Percentiles rank a stretch among this genome's conserved stretches.
phyloP scores from a whole-genome alignment of 148 eudicot genomes.

The Suaeda aralocaspica region DNA sequence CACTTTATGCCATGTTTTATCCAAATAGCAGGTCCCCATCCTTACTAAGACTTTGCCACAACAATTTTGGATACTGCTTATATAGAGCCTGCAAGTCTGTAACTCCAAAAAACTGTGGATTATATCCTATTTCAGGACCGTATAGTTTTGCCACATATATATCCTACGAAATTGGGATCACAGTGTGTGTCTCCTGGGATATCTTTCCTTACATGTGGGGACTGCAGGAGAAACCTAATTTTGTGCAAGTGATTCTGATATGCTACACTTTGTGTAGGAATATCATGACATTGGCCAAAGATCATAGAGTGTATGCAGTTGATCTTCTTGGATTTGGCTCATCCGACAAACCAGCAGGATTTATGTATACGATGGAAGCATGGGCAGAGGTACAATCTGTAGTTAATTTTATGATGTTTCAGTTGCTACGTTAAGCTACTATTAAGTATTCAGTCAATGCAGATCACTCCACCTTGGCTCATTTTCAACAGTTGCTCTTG shows the following conservation, averaged over 20 bases:
- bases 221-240: too few species aligned
- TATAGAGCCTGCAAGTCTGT: too few species aligned
- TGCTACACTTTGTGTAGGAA: slow-evolving; percentile 47
- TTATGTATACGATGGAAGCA: slow-evolving; percentile 71
- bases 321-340: slow-evolving; percentile 93
- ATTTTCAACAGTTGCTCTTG: slow-evolving; percentile 61
- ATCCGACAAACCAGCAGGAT: slow-evolving; percentile 83
- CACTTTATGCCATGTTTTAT: too few species aligned
- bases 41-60: too few species aligned
- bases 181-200: too few species aligned
- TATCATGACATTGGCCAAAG: slow-evolving; percentile 59
- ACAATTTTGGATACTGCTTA: too few species aligned
- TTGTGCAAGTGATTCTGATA: slow-evolving; percentile 3
- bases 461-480: slow-evolving; percentile 32
- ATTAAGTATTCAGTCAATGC: slow-evolving; percentile 32
- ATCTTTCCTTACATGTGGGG: too few species aligned
- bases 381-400: slow-evolving; percentile 65
- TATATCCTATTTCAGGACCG: too few species aligned
- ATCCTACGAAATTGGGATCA: too few species aligned
- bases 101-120: too few species aligned
- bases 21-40: too few species aligned
- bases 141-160: too few species aligned
- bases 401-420: slow-evolving; percentile 16
- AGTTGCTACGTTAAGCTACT: slow-evolving; percentile 11
- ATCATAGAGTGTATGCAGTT: slow-evolving; percentile 63